phyloP scores from a whole-genome alignment of 106 monocot species.

The Dioscorea alata region DNA sequence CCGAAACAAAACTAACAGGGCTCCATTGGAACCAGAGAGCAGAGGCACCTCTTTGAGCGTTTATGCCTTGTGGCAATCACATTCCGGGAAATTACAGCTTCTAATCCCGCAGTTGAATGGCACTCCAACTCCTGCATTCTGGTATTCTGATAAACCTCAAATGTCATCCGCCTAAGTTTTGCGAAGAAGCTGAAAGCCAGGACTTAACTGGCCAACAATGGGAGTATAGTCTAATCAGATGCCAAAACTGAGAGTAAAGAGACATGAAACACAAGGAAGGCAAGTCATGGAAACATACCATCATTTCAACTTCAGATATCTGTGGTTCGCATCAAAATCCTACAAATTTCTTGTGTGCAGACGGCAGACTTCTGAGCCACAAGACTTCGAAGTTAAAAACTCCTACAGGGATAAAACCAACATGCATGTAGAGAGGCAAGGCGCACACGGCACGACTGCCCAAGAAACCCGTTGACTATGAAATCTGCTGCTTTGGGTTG shows the following conservation, averaged over 20 bases:
- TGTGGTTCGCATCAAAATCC: conserved; percentile 1
- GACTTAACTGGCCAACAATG: no score
- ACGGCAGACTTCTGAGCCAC: background rate
- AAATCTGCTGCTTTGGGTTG: no score
- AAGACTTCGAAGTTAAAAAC: no score
- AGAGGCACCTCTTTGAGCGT: conserved; percentile 58
- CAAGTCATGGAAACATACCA: background rate
- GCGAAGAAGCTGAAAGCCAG: background rate
- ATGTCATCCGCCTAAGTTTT: conserved; percentile 11
- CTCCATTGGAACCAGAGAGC: background rate
- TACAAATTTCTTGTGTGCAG: background rate
- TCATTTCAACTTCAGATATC: background rate
- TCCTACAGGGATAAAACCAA: no score
- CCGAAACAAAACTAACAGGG: no score
- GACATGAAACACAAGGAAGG: background rate
- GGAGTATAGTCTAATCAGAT: background rate
- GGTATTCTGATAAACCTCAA: conserved; percentile 14
- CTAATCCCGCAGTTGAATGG: conserved; percentile 7
- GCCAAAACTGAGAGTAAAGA: background rate
- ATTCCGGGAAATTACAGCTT: conserved; percentile 18
- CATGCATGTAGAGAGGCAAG: no score
- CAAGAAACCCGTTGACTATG: no score
- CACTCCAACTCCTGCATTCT: conserved; percentile 17
- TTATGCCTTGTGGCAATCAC: conserved; percentile 30
- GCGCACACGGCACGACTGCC: no score